A percentile compares a stretch with the other conserved stretches of the same genome.
Evolutionary conservation across 2,329 filamentous ascomycete species (phyloP).

Genomic region (Fusarium sp.): DNA sequence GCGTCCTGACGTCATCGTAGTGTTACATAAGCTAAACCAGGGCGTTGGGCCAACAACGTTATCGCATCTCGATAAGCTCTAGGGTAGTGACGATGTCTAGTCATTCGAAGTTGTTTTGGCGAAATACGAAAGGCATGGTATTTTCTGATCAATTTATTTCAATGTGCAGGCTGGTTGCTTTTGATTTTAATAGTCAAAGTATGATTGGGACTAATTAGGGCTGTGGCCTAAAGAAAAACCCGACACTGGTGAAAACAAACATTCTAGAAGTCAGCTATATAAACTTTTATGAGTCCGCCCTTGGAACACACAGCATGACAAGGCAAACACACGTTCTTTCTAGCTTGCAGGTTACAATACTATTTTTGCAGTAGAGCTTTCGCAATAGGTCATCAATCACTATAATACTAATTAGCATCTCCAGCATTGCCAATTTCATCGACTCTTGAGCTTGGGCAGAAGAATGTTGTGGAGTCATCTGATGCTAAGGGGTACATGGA

Average conservation of each 20-base stretch:
- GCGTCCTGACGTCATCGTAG: neutral
- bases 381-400: neutral
- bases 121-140: neutral
- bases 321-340: neutral
- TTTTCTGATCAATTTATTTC: neutral
- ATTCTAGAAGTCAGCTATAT: accelerated
- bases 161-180: neutral
- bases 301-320: neutral
- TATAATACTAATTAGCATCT: neutral
- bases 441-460: neutral
- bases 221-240: neutral
- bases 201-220: neutral
- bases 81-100: neutral
- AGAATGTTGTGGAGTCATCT: neutral
- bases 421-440: neutral
- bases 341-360: neutral
- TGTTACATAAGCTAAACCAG: neutral
- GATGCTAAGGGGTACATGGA: neutral
- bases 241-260: neutral
- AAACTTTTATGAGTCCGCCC: no score
- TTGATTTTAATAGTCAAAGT: neutral
- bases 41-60: neutral
- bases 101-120: neutral
- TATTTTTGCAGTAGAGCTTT: neutral
- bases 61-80: neutral